Evolutionary conservation across 345 rosid genomes (phyloP), one percentile per base, ranked within the genome.

Genomic region (Geranium rotundifolium): DNA sequence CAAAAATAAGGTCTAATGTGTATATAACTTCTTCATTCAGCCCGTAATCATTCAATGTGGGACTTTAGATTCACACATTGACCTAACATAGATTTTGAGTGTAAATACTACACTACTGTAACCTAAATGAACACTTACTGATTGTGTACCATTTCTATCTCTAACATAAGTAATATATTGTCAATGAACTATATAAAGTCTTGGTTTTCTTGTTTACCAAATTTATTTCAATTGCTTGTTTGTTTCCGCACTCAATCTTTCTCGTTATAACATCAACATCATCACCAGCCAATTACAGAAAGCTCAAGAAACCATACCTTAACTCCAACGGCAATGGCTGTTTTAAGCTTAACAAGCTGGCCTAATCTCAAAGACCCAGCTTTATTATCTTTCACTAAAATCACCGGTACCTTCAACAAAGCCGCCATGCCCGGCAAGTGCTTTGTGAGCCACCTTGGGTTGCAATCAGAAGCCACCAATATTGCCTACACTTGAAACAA

Each of bases 361-460:
- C 95, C 91, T 63, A 85, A 73, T 66, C 90, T 75, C 54, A 78
- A 73, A 30, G 91, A 87, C 17, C 88, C 97, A 17, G 76, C 62
- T 65, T 76, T 82, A 29, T 75, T 73, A 68, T 85, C 88, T 64
- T 67, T 84, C 59, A 90, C 70, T 41, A 68, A 72, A 20, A 85
- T 64, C 63, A 87, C 62, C 0, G 87, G 88, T 19, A 90, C 90
- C 17, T 82, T 81, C 75, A 82, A 79, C 1, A 89, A 83, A 20
- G 76, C 69, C 65, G 91, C 91, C 63, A 90, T 73, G 72, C 65
- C 71, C 0, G 86, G 88, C 60, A 89, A 71, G 69, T 89, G 95
- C 66, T 76, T 83, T 16, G 83, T 82, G n/a, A 85, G 77, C 85
- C 82, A 84, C 70, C 80, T 76, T 3, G 96, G 89, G 72, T 83